These are phyloP conservation scores for Ambrosia hybrid DNA, from an alignment of 140 eudicot species.

Conservation along the genomic window DNA sequence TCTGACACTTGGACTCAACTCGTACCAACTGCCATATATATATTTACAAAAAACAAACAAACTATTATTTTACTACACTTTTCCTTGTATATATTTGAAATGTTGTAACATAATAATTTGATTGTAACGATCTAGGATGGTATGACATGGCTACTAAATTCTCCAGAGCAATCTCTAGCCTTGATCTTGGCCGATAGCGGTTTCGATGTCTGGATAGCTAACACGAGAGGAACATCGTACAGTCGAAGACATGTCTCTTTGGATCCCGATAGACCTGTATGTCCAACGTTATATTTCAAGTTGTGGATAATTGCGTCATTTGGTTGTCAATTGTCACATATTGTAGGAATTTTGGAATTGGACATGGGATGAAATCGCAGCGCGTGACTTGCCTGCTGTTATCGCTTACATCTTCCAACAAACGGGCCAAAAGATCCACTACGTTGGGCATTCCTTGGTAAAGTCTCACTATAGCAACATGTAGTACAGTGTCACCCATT, in stretches of 20 bases:
- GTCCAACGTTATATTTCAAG: not conserved
- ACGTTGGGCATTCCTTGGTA: constrained; percentile 96
- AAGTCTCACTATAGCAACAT: not conserved
- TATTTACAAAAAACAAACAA: not conserved
- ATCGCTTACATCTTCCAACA: constrained; percentile 55
- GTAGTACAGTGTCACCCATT: not conserved
- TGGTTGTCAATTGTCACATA: not conserved
- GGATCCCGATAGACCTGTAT: constrained; percentile 55
- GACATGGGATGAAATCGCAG: constrained; percentile 95
- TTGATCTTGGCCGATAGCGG: constrained; percentile 79
- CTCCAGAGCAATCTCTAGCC: constrained; percentile 73
- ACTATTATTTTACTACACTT: not conserved
- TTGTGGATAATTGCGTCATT: not conserved
- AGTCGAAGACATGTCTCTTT: constrained; percentile 68
- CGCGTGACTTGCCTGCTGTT: constrained; percentile 68
- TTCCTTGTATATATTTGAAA: not conserved
- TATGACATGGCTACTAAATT: constrained; percentile 70
- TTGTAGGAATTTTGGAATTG: constrained; percentile 83
- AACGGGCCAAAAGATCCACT: constrained; percentile 73
- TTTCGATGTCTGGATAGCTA: constrained; percentile 90
- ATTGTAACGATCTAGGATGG: constrained; percentile 66
- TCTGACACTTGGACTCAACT: not conserved
- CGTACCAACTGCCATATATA: not conserved
- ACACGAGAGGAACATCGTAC: constrained; percentile 77
- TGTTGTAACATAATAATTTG: constrained; percentile 5